These are phyloP conservation scores for Aspergillus neoniger DNA, from an alignment of 2,329 filamentous ascomycete species.

Conservation along the genomic window DNA sequence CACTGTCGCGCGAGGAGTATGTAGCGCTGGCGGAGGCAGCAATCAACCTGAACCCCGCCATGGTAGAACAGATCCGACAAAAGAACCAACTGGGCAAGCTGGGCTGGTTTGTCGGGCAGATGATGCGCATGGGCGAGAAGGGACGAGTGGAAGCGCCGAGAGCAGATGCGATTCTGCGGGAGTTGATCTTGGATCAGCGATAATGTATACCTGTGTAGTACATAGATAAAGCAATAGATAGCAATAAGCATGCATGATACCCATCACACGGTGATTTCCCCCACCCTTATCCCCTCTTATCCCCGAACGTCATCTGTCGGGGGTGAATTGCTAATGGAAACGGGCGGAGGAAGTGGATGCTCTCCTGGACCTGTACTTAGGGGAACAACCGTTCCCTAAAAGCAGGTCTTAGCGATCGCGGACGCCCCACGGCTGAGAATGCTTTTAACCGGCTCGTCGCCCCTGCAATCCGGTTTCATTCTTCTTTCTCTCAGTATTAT, in stretches of 20 bases:
- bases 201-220: constrained; percentile 8
- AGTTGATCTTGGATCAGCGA: constrained; percentile 43
- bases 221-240: background rate
- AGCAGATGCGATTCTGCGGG: constrained; percentile 57
- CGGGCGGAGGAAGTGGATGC: constrained; percentile 28
- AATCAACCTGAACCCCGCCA: constrained; percentile 56
- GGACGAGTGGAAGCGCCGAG: constrained; percentile 63
- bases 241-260: constrained; percentile 25
- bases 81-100: constrained; percentile 66
- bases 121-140: constrained; percentile 63
- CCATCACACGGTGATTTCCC: background rate
- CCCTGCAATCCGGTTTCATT: background rate
- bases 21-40: constrained; percentile 54
- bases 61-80: constrained; percentile 60
- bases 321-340: constrained; percentile 26
- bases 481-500: constrained; percentile 7
- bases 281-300: background rate
- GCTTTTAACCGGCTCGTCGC: constrained; percentile 19
- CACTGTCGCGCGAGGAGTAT: constrained; percentile 60
- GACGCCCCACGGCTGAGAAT: constrained; percentile 16
- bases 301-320: background rate
- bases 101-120: constrained; percentile 68
- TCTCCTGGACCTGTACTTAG: constrained; percentile 54
- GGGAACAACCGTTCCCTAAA: constrained; percentile 49
- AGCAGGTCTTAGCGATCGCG: constrained; percentile 48